Conservation (phyloP, 345 rosid species). For the Stellera chamaejasme region DNA sequence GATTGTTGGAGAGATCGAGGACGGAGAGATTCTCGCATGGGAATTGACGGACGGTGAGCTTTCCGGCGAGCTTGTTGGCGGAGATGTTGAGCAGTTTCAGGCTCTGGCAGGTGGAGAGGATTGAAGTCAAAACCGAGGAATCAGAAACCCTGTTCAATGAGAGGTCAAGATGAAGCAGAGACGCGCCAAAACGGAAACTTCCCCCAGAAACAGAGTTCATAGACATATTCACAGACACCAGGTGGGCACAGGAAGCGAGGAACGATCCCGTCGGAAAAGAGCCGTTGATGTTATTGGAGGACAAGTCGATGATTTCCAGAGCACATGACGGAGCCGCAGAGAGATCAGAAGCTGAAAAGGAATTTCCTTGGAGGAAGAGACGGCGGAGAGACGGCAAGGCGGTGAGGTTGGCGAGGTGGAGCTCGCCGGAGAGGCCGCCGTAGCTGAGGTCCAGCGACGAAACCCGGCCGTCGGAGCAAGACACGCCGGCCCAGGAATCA, state of each 20-base stretch:
- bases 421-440: conserved; percentile 40
- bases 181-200: conserved; percentile 32
- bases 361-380: conserved; percentile 45
- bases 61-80: conserved; percentile 48
- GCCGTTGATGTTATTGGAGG: conserved; percentile 52
- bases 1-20: conserved; percentile 68
- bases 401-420: conserved; percentile 45
- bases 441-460: conserved; percentile 42
- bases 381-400: conserved; percentile 42
- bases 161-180: conserved; percentile 48
- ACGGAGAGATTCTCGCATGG: conserved; percentile 41
- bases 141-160: conserved; percentile 45
- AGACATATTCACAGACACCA: conserved; percentile 41
- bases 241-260: conserved; percentile 26
- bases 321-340: conserved; percentile 29
- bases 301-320: conserved; percentile 56
- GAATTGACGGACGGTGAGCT: conserved; percentile 23
- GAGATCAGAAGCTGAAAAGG: conserved; percentile 42
- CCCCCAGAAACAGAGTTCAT: conserved; percentile 50
- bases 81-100: conserved; percentile 64
- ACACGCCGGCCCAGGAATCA: conserved; percentile 56
- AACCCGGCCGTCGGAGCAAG: conserved; percentile 54
- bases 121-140: conserved; percentile 24
- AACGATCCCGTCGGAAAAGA: conserved; percentile 34
- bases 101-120: conserved; percentile 52